These are phyloP conservation scores for Dichomitus squalens DNA, from an alignment of 1,284 basidiomycete species.

Conservation along the genomic window DNA sequence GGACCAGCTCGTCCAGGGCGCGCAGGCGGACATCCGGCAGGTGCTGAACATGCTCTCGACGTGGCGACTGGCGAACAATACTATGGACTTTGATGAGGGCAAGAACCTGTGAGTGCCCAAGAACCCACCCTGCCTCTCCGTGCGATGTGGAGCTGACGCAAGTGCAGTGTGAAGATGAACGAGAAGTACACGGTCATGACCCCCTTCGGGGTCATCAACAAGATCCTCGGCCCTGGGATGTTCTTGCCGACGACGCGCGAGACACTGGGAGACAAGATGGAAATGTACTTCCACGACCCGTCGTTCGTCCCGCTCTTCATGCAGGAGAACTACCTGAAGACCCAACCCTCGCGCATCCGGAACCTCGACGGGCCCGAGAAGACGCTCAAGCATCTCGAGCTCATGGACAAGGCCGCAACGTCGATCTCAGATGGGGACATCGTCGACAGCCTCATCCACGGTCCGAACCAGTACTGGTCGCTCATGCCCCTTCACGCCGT, in stretches of 20 bases:
- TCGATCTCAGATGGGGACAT: slow-evolving; percentile 95
- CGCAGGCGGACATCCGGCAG: slow-evolving; percentile 95
- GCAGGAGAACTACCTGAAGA: slow-evolving; percentile 75
- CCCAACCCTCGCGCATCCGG: slow-evolving; percentile 66
- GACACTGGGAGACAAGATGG: slow-evolving; percentile 90
- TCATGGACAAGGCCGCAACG: slow-evolving; percentile 88
- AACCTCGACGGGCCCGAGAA: slow-evolving; percentile 66
- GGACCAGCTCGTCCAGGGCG: slow-evolving; percentile 87
- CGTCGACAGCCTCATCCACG: slow-evolving; percentile 93
- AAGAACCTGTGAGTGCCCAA: slow-evolving; percentile 73
- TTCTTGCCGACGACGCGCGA: slow-evolving; percentile 84
- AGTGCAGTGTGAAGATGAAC: slow-evolving; percentile 78
- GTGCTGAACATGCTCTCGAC: slow-evolving; percentile 98
- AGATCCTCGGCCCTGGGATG: slow-evolving; percentile 87
- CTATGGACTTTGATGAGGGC: slow-evolving; percentile 90
- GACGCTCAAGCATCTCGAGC: slow-evolving; percentile 70
- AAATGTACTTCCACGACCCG: slow-evolving; percentile 96
- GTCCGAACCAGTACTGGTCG: slow-evolving; percentile 94
- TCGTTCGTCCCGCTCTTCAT: slow-evolving; percentile 94
- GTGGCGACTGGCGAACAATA: slow-evolving; percentile 80
- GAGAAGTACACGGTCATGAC: slow-evolving; percentile 92
- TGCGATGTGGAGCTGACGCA: neutral
- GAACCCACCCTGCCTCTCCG: slow-evolving; percentile 1
- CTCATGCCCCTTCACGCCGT: slow-evolving; percentile 95
- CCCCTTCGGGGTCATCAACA: slow-evolving; percentile 86